Base-by-base conservation (phyloP, 768 basidiomycete species). In the Pisolithus microcarpus region DNA sequence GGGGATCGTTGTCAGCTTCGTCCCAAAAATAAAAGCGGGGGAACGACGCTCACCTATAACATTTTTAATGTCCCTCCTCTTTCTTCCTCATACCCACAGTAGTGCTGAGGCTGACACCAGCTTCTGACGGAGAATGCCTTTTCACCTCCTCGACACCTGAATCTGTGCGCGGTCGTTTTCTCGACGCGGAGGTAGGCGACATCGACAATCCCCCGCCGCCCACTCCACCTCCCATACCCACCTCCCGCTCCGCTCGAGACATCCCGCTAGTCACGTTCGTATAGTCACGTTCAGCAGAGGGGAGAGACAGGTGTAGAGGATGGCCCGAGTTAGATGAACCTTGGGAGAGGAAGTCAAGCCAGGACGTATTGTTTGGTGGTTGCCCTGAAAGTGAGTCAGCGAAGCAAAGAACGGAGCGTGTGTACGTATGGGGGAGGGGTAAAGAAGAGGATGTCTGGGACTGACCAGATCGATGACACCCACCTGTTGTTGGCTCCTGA, bases 311-410 rank as follows among this genome's bases (percentile, higher is more conserved):
- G 23, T 69, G 66, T 1, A 62, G 56, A 43, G 52, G 63, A 46
- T 60, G 64, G 10, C 53, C 62, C 2, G 58, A 19, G 7, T 62
- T 65, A 23, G 68, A 54, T 7, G 53, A 49, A 28, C 45, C 58
- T 30, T 66, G 64, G 13, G 68, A 65, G 43, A 68, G 37, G 36
- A 68, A 68, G 37, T 68, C 66, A 31, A 68, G 59, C 66, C 66
- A 68, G 30, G 50, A 61, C 4, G 68, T 55, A n/a, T 68, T 68
- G 11, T 58, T 61, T 18, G 68, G 46, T 30, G 63, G 61, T 34
- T 34, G 34, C 37, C 58, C 64, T 66, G 34, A 30, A 11, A 6
- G 28, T 19, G 18, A 21, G 15, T 18, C 26, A 7, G 15, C 13
- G 16, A 13, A n/a, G 21, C 6, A 9, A 34, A 10, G 31, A 2